A percentile compares a stretch with the other conserved stretches of the same genome.
Evolutionary conservation across 805 yeast genomes (phyloP).

Genomic region (Ogataea thermomethanolica): DNA sequence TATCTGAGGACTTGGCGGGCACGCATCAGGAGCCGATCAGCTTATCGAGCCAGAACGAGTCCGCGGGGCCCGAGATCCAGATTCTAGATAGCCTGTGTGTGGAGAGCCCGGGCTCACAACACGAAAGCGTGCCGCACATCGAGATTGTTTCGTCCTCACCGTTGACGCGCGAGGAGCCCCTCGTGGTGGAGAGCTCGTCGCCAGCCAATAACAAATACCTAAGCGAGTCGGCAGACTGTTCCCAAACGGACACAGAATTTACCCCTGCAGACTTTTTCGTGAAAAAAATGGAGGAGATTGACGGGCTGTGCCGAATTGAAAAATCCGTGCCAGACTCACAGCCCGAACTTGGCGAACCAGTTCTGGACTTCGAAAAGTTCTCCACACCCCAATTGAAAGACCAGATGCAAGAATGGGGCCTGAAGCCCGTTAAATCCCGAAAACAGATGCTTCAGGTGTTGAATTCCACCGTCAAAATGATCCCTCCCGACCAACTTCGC

Average conservation of each 20-base stretch:
- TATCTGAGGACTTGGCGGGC: slow-evolving; percentile 5
- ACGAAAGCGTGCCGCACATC: not conserved
- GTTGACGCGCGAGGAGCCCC: not conserved
- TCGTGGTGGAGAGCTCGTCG: slow-evolving; percentile 7
- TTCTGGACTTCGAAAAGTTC: slow-evolving; percentile 16
- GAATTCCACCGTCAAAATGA: slow-evolving; percentile 14
- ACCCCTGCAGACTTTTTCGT: slow-evolving; percentile 16
- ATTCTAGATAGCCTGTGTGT: slow-evolving; percentile 21
- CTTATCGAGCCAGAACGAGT: slow-evolving; percentile 7
- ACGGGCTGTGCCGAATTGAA: slow-evolving; percentile 7
- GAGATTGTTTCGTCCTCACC: slow-evolving; percentile 24
- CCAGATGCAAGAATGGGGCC: slow-evolving; percentile 35
- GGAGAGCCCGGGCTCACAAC: not conserved
- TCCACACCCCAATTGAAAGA: slow-evolving; percentile 20
- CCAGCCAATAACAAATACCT: not conserved
- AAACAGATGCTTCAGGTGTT: slow-evolving; percentile 34
- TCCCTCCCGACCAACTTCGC: too few species aligned
- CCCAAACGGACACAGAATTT: slow-evolving; percentile 6
- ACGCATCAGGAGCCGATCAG: slow-evolving; percentile 19
- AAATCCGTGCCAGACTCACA: slow-evolving; percentile 21
- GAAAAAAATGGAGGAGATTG: slow-evolving; percentile 14
- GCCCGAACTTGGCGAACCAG: slow-evolving; percentile 9
- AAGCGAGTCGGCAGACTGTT: not conserved
- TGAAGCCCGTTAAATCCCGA: slow-evolving; percentile 36
- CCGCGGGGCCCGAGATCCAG: slow-evolving; percentile 15